phyloP scores from a whole-genome alignment of 2,329 filamentous ascomycete species.

The Epicoccum sorghinum region DNA sequence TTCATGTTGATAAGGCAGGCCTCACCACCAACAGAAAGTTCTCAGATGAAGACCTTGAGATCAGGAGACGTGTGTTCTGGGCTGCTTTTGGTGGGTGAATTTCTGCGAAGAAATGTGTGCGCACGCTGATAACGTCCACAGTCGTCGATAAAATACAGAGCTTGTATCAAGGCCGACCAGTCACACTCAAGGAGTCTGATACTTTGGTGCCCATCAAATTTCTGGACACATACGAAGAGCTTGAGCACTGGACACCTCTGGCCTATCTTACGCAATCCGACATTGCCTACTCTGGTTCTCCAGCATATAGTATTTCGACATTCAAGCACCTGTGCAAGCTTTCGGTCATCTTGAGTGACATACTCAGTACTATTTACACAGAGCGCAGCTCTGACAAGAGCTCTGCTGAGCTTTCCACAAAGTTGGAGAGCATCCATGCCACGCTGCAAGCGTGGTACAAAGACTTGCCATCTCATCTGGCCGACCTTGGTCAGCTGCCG shows the following conservation, averaged over 20 bases:
- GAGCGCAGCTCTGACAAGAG: conserved; percentile 44
- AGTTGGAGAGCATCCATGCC: conserved; percentile 48
- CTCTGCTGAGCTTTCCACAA: conserved; percentile 45
- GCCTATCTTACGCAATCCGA: conserved; percentile 36
- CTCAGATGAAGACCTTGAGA: conserved; percentile 55
- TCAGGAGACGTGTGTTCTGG: conserved; percentile 55
- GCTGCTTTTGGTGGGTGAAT: conserved; percentile 47
- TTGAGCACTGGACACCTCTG: conserved; percentile 59
- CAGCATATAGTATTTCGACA: conserved; percentile 53
- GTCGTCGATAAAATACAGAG: conserved; percentile 60
- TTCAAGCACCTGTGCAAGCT: conserved; percentile 53
- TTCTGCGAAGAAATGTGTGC: too few species aligned
- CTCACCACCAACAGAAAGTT: conserved; percentile 42
- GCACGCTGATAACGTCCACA: conserved; percentile 14
- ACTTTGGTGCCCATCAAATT: conserved; percentile 56
- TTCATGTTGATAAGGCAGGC: conserved; percentile 54
- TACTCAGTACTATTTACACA: conserved; percentile 47
- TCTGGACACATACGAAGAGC: conserved; percentile 59
- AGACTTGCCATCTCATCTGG: conserved; percentile 53
- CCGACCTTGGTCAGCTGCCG: conserved; percentile 39
- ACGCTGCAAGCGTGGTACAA: conserved; percentile 54
- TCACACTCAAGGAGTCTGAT: conserved; percentile 55
- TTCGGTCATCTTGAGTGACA: conserved; percentile 55
- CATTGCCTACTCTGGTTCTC: conserved; percentile 43
- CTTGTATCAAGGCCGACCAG: conserved; percentile 61